Evolutionary conservation across 2,329 filamentous ascomycete genomes (phyloP).

Genomic region (Curvularia lunata): DNA sequence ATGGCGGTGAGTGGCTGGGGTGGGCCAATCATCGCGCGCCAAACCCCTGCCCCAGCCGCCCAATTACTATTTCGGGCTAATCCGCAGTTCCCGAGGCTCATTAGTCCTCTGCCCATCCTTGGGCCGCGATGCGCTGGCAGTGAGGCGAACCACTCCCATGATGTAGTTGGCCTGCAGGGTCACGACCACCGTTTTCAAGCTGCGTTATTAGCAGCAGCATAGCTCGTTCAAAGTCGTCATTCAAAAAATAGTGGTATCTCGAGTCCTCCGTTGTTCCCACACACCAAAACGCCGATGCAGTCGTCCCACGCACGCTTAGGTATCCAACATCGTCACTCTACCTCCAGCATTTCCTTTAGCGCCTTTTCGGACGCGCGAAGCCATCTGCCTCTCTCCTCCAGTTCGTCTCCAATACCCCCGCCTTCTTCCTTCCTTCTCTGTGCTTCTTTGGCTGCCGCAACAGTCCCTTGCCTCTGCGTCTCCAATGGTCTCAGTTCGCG

Average conservation of each 20-base stretch:
- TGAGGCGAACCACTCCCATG: conserved; percentile 12
- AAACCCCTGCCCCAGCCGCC: conserved; percentile 22
- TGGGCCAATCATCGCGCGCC: conserved; percentile 26
- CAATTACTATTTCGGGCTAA: conserved; percentile 8
- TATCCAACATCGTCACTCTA: conserved; percentile 46
- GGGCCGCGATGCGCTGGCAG: conserved; percentile 19
- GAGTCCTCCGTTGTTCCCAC: conserved; percentile 6
- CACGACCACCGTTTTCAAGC: conserved; percentile 3
- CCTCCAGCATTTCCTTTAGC: conserved; percentile 68
- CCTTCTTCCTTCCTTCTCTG: conserved; percentile 69
- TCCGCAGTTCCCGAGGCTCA: conserved; percentile 14
- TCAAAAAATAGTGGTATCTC: conserved; percentile 20
- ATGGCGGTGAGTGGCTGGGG: conserved; percentile 29
- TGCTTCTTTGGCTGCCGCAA: conserved; percentile 73
- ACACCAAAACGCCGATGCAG: conserved; percentile 14
- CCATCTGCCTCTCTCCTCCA: conserved; percentile 79
- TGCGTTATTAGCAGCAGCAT: not conserved
- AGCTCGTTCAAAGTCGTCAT: not conserved
- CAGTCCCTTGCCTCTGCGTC: conserved; percentile 68
- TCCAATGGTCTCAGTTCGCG: conserved; percentile 73
- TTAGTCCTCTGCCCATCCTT: conserved; percentile 8
- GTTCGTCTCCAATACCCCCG: conserved; percentile 71
- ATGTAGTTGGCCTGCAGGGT: conserved; percentile 2
- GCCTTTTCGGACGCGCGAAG: conserved; percentile 70
- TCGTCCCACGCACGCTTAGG: not conserved